phyloP scores from a whole-genome alignment of 371 early-diverging fungal genomes.

The Blakeslea trispora region DNA sequence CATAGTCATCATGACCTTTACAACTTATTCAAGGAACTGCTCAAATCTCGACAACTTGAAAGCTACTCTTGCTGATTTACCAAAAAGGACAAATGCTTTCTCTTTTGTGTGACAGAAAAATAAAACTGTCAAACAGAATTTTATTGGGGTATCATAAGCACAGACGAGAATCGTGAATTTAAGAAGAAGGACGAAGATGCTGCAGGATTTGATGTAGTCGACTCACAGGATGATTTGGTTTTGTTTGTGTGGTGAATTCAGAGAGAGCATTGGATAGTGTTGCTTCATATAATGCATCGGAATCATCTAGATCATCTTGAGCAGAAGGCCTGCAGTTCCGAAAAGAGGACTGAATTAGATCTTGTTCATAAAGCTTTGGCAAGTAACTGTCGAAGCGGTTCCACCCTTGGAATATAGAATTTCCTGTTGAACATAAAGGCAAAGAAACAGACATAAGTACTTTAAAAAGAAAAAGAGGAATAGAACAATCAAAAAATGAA shows the following conservation, averaged over 20 bases:
- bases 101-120: no score
- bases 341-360: background rate
- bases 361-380: slow-evolving; percentile 13
- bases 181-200: slow-evolving; percentile 12
- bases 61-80: no score
- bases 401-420: background rate
- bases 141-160: no score
- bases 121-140: slow-evolving; percentile 6
- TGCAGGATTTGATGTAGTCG: slow-evolving; percentile 17
- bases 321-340: slow-evolving; percentile 2
- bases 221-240: no score
- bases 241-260: no score
- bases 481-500: background rate
- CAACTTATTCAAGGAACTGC: no score
- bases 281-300: slow-evolving; percentile 16
- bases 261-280: slow-evolving; percentile 12
- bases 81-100: no score
- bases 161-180: no score
- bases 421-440: background rate
- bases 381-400: slow-evolving; percentile 3
- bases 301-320: slow-evolving; percentile 11
- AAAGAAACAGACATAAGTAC: background rate
- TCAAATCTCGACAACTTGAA: no score
- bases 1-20: no score
- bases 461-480: background rate